Conservation (phyloP, 108 stramenopile genomes). For the Cylindrotheca closterium region DNA sequence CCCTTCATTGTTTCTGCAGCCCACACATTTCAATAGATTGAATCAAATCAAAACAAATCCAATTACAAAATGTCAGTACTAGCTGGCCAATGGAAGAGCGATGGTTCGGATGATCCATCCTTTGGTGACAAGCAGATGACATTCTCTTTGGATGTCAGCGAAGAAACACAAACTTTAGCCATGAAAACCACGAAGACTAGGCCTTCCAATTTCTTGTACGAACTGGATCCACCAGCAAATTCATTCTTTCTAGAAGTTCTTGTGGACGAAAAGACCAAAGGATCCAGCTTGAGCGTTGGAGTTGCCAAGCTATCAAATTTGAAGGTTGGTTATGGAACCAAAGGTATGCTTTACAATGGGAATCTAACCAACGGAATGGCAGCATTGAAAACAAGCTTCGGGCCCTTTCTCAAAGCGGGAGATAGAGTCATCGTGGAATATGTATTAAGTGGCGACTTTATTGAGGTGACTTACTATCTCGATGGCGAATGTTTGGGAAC, state of each 20-base stretch:
- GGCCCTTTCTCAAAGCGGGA: constrained; percentile 28
- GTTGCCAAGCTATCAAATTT: constrained; percentile 37
- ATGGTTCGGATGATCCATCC: too few species aligned
- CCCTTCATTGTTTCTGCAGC: too few species aligned
- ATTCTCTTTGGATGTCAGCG: too few species aligned
- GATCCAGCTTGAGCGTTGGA: constrained; percentile 35
- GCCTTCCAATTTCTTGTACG: too few species aligned
- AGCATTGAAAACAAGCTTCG: constrained; percentile 41
- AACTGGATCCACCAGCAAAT: background rate
- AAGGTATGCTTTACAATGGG: constrained; percentile 67
- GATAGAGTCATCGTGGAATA: constrained; percentile 38
- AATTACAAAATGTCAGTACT: too few species aligned
- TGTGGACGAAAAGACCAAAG: background rate
- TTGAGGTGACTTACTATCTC: constrained; percentile 39
- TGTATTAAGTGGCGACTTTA: background rate
- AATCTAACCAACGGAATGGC: constrained; percentile 62
- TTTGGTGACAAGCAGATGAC: too few species aligned
- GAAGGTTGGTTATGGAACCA: constrained; percentile 45
- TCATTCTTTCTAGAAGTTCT: constrained; percentile 5
- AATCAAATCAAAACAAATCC: too few species aligned
- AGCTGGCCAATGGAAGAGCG: too few species aligned
- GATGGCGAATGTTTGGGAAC: constrained; percentile 47
- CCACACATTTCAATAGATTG: too few species aligned
- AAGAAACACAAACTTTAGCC: too few species aligned
- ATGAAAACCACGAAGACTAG: too few species aligned